Percentiles rank a stretch among this genome's conserved stretches.
Evolutionary conservation across 177 flowering plant genomes (phyloP).

Genomic region (Tripterygium wilfordii): DNA sequence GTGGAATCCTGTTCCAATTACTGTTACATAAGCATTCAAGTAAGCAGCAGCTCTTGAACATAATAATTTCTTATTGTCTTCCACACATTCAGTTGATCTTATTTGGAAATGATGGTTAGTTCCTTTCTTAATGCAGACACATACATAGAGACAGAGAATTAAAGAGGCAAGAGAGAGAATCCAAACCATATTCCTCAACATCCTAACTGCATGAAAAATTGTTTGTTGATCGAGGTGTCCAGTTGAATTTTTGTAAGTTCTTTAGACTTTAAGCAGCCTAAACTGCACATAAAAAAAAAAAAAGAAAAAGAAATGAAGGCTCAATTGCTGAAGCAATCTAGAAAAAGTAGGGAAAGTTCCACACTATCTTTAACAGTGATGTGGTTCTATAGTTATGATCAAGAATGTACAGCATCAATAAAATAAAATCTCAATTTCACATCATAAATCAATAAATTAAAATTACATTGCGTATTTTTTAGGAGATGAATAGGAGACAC

Average conservation of each 20-base stretch:
- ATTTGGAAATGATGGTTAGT: slow-evolving; percentile 26
- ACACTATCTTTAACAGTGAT: too few species aligned
- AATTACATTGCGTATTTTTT: too few species aligned
- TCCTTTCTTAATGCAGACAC: neutral
- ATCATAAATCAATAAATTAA: too few species aligned
- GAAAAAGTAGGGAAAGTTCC: too few species aligned
- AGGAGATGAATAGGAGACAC: too few species aligned
- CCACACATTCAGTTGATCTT: slow-evolving; percentile 85
- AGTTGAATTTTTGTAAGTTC: slow-evolving; percentile 54
- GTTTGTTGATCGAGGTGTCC: slow-evolving; percentile 71
- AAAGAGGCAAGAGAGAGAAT: slow-evolving; percentile 23
- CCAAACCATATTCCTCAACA: slow-evolving; percentile 80
- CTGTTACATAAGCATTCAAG: slow-evolving; percentile 62
- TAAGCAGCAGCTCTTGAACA: slow-evolving; percentile 64
- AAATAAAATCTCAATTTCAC: too few species aligned
- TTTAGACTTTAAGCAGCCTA: slow-evolving; percentile 57
- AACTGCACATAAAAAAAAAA: slow-evolving; percentile 3
- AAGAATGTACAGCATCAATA: too few species aligned
- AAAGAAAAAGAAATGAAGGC: neutral
- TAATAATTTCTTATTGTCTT: slow-evolving; percentile 68
- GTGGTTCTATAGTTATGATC: too few species aligned
- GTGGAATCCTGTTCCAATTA: slow-evolving; percentile 51
- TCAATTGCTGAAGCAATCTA: neutral
- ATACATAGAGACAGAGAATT: neutral
- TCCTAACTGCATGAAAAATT: slow-evolving; percentile 78